Conservation (phyloP, 2,329 filamentous ascomycete species). For the Fusarium pilosicola region DNA sequence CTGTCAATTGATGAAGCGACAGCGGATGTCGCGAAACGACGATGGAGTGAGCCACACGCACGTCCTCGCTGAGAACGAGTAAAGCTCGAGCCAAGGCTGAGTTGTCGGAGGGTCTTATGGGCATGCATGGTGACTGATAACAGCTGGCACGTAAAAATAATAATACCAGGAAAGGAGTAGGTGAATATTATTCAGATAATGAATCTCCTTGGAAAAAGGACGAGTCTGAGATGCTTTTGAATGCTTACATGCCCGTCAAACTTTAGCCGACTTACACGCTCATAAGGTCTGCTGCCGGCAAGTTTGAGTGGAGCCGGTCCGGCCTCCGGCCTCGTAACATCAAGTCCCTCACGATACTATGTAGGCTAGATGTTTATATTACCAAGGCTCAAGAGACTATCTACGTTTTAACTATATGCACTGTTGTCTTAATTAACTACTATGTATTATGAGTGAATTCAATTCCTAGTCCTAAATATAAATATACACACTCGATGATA, state of each 20-base stretch:
- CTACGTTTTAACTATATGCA: accelerated
- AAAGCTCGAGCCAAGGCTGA: background rate
- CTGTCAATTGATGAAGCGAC: background rate
- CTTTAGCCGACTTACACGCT: accelerated
- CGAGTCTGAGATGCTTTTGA: background rate
- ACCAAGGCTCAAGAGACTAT: too few relatives aligned
- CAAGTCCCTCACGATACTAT: too few relatives aligned
- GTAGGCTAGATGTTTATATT: too few relatives aligned
- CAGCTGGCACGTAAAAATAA: background rate
- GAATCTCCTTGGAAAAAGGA: too few relatives aligned
- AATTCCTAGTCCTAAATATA: too few relatives aligned
- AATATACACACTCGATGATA: accelerated
- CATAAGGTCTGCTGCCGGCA: background rate
- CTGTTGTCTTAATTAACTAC: accelerated
- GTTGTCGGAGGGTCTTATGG: background rate
- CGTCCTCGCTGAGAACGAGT: background rate
- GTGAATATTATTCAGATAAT: too few relatives aligned
- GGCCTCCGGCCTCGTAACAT: background rate
- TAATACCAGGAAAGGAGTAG: background rate
- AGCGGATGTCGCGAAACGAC: background rate
- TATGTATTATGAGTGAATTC: accelerated
- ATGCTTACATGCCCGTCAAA: background rate
- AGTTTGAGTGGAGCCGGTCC: background rate
- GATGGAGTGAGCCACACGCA: too few relatives aligned
- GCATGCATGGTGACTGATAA: background rate